Evolutionary conservation across 192 early-diverging fungal genomes (phyloP), one percentile per base, ranked within the genome.

Genomic region (Thoreauomyces humboldtii): DNA sequence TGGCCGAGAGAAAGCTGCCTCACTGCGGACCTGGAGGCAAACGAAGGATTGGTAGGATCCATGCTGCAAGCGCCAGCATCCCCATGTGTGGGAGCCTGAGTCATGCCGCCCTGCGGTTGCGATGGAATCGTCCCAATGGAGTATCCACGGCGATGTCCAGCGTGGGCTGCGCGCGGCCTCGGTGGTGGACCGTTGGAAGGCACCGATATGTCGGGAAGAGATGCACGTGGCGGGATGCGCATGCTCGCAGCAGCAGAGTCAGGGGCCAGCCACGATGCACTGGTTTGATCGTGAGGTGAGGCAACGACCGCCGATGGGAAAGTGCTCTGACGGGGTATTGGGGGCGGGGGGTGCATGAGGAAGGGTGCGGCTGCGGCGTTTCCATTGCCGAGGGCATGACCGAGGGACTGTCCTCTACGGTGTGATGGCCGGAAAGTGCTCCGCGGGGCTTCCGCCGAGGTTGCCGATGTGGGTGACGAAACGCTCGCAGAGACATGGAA

Each of bases 61-160:
- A 47, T 12, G 27, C 55, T n/a, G 9, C 22, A 32, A 32, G 53
- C 25, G 25, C 25, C 53, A 7, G 5, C 12, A 15, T 55, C 53
- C 6, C 25, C 14, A 22, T 7, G 7, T 11, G 57, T 4, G 12
- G 25, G 38, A 14, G 47, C 22, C 7, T 48, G 47, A 7, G 47
- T 22, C 11, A 48, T 9, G 27, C 12, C n/a, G 27, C 21, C 14
- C 27, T 19, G 15, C 14, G 4, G 28, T 17, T 63, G 48, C 1
- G 61, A 21, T n/a, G 50, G 19, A 29, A 67, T 21, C 2, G 41
- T 43, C 28, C 43, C 38, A 24, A 67, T 59, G 25, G 55, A 59
- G 43, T 67, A 67, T 19, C 54, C 54, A 15, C 67, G 25, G 21
- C 67, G 67, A 34, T 69, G 67, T 21, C 67, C 58, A 4, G 32